Evolutionary conservation across 306 rosid genomes (phyloP).

Genomic region (Fragaria iinumae): DNA sequence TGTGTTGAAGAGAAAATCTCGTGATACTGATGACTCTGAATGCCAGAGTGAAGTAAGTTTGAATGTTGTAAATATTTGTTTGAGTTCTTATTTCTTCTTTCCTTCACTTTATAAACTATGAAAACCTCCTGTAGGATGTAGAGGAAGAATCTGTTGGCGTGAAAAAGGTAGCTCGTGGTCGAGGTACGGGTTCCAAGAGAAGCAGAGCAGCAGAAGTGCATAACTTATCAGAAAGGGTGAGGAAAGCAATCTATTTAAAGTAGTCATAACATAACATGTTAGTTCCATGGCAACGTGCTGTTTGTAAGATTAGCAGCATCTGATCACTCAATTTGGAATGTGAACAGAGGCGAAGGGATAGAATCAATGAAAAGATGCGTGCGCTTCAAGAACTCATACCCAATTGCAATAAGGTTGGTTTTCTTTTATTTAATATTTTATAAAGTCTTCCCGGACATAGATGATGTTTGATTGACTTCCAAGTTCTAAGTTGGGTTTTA

Average conservation of each 20-base stretch:
- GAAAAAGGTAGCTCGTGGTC: conserved; percentile 41
- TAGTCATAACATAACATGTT: not conserved
- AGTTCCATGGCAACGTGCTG: conserved; percentile 16
- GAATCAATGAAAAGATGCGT: conserved; percentile 93
- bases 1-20: conserved; percentile 54
- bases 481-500: conserved; percentile 10
- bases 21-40: conserved; percentile 74
- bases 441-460: not conserved
- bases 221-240: conserved; percentile 91
- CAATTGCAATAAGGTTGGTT: conserved; percentile 77
- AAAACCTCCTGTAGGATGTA: conserved; percentile 54
- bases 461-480: not conserved
- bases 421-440: conserved; percentile 7
- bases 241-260: conserved; percentile 27
- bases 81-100: conserved; percentile 10
- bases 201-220: conserved; percentile 86
- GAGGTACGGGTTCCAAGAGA: conserved; percentile 63
- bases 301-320: conserved; percentile 21
- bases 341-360: conserved; percentile 73
- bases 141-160: conserved; percentile 66
- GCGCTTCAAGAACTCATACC: conserved; percentile 89
- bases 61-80: conserved; percentile 25
- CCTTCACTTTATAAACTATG: conserved; percentile 29
- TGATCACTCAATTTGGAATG: conserved; percentile 19
- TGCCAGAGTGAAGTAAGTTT: conserved; percentile 81